Evolutionary conservation across 2,329 filamentous ascomycete species (phyloP).

Genomic region (Orbilia blumenaviensis): DNA sequence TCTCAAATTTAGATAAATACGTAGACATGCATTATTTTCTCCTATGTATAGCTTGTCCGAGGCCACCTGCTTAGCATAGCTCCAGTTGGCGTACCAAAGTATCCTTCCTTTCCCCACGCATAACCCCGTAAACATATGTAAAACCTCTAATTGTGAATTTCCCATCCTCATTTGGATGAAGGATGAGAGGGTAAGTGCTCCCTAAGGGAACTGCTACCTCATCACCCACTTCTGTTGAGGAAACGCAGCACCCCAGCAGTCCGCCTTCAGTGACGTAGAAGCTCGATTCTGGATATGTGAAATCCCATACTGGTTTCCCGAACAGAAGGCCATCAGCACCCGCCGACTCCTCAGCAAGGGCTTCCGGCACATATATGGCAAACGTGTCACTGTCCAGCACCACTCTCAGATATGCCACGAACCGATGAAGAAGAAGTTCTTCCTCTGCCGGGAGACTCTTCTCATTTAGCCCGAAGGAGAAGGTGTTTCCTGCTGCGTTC

Average conservation of each 20-base stretch:
- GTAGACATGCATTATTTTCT: no score
- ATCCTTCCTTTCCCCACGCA: constrained; percentile 54
- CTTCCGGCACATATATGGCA: constrained; percentile 55
- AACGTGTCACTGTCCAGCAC: constrained; percentile 55
- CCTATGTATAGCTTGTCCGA: no score
- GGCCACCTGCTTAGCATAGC: neutral
- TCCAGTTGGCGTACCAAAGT: neutral
- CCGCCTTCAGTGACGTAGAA: constrained; percentile 56
- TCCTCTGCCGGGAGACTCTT: constrained; percentile 55
- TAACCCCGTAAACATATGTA: constrained; percentile 55
- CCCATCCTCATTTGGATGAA: constrained; percentile 51
- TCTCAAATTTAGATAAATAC: no score
- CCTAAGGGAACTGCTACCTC: constrained; percentile 53
- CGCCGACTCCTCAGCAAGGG: constrained; percentile 55
- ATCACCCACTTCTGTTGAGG: constrained; percentile 45
- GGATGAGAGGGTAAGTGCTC: constrained; percentile 54
- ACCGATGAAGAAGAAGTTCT: constrained; percentile 50
- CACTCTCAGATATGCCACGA: constrained; percentile 57
- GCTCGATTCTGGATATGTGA: constrained; percentile 57
- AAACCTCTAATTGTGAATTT: constrained; percentile 53
- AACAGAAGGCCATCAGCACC: constrained; percentile 55
- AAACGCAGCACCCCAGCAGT: constrained; percentile 55
- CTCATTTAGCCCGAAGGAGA: constrained; percentile 57
- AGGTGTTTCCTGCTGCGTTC: constrained; percentile 55
- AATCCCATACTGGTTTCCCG: constrained; percentile 57